Conservation (phyloP, 202 grass and related monocot genomes). For the Carex arenaria region DNA sequence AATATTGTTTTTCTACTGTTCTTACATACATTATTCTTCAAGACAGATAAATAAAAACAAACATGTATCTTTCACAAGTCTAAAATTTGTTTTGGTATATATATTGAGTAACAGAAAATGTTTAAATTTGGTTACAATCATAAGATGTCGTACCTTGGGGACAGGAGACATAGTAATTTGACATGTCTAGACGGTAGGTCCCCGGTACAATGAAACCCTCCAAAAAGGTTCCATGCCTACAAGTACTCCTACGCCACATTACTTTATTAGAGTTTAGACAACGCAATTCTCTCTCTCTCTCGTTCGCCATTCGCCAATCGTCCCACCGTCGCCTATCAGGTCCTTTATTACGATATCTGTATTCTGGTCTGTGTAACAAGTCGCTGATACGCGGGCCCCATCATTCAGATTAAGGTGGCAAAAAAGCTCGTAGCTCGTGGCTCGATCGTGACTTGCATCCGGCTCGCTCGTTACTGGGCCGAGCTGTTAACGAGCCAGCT, state of each 20-base stretch:
- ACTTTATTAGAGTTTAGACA: background rate
- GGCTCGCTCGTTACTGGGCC: too few relatives aligned
- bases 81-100: slow-evolving; percentile 2
- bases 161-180: slow-evolving; percentile 23
- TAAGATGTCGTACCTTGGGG: background rate
- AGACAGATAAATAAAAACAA: slow-evolving; percentile 7
- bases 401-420: too few relatives aligned
- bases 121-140: slow-evolving; percentile 11
- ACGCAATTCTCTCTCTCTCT: background rate
- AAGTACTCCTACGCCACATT: background rate
- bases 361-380: background rate
- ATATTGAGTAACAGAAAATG: background rate
- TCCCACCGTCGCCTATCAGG: background rate
- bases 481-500: too few relatives aligned
- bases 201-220: slow-evolving; percentile 7
- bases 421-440: too few relatives aligned
- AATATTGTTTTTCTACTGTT: too few relatives aligned
- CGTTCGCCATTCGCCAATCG: background rate
- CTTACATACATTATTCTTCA: too few relatives aligned
- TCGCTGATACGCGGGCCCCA: background rate
- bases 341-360: background rate
- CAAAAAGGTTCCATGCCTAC: slow-evolving; percentile 25
- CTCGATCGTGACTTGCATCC: too few relatives aligned
- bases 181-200: slow-evolving; percentile 18
- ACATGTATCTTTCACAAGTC: background rate